Percentiles rank a stretch among this genome's conserved stretches.
phyloP scores from a whole-genome alignment of 1,284 basidiomycete species.

The Microbotryomycetes sp. region DNA sequence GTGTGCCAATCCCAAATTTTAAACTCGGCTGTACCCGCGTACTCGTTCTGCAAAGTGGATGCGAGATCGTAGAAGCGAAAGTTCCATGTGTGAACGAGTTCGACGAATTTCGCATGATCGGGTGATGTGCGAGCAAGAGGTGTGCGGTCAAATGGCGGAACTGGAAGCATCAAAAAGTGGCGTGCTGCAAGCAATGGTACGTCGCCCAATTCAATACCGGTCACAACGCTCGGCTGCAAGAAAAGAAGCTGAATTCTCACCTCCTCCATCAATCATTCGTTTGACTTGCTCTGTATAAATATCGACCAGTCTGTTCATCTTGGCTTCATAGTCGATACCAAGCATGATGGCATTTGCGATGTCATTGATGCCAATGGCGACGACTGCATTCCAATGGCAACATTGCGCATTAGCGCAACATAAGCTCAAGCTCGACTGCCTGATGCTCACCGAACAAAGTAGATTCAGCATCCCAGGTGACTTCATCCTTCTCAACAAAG shows the following conservation, averaged over 20 bases:
- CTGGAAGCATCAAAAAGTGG: constrained; percentile 6
- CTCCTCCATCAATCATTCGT: background rate
- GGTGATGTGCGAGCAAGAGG: background rate
- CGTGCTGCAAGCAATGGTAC: background rate
- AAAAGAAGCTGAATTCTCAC: background rate
- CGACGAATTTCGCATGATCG: background rate
- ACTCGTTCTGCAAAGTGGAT: background rate
- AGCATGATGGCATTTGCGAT: background rate
- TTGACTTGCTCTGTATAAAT: background rate
- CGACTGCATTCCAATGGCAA: background rate
- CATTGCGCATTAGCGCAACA: too few relatives aligned
- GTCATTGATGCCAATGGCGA: background rate
- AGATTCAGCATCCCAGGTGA: background rate
- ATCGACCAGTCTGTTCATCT: background rate
- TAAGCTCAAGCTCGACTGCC: too few relatives aligned
- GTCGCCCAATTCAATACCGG: too few relatives aligned
- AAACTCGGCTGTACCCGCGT: background rate
- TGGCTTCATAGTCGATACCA: background rate
- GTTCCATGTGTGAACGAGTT: constrained; percentile 1
- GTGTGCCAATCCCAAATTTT: background rate
- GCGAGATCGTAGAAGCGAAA: background rate
- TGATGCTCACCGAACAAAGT: constrained; percentile 13
- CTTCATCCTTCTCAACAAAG: background rate
- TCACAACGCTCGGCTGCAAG: background rate
- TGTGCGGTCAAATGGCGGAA: constrained; percentile 1